Evolutionary conservation across 805 yeast genomes (phyloP).

Genomic region (Hanseniaspora meyeri): DNA sequence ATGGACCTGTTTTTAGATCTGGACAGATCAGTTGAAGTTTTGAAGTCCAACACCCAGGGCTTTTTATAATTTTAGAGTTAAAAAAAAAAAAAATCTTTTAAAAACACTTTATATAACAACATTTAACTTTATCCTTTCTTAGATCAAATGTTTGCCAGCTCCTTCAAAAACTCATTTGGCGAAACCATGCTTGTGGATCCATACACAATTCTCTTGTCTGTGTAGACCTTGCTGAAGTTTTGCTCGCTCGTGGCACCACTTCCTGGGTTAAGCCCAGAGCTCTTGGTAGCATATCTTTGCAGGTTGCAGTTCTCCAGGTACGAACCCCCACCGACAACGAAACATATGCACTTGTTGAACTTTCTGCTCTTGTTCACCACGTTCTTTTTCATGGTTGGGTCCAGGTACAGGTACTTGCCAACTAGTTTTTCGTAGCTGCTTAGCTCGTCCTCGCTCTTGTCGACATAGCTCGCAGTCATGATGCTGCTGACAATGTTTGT

Average conservation of each 20-base stretch:
- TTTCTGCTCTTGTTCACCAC: constrained; percentile 75
- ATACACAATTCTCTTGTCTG: constrained; percentile 39
- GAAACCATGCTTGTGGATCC: constrained; percentile 74
- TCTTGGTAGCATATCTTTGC: constrained; percentile 64
- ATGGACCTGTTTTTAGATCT: constrained; percentile 76
- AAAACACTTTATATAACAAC: no score
- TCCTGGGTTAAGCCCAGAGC: constrained; percentile 29
- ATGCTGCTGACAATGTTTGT: constrained; percentile 85
- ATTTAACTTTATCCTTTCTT: neutral
- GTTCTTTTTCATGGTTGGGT: constrained; percentile 78
- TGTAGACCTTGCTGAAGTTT: neutral
- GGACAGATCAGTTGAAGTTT: constrained; percentile 60
- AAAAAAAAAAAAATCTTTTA: neutral
- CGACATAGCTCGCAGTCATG: constrained; percentile 65
- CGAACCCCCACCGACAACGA: constrained; percentile 94
- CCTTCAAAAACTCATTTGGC: constrained; percentile 56
- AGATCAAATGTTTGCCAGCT: constrained; percentile 44
- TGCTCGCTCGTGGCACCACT: neutral
- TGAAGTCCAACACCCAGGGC: constrained; percentile 26
- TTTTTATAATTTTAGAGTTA: neutral
- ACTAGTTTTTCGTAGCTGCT: constrained; percentile 54
- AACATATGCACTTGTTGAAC: constrained; percentile 72
- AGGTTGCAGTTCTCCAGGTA: constrained; percentile 87
- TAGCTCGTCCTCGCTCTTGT: constrained; percentile 48
- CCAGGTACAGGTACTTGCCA: constrained; percentile 81